Base-by-base conservation (phyloP, 345 rosid species). In the Draba incana region DNA sequence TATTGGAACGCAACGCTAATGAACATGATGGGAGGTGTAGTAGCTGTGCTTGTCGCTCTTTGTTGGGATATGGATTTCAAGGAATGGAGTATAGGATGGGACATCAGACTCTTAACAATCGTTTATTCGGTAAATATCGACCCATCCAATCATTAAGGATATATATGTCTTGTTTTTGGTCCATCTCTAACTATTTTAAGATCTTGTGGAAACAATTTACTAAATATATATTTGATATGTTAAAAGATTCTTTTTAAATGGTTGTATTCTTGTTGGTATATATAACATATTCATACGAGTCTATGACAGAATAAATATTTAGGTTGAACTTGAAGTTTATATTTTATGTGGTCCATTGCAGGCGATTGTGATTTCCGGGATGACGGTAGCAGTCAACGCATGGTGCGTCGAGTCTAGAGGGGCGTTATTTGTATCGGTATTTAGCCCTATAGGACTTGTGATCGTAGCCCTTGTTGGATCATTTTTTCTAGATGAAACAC, bases 391-490 rank as follows among this genome's bases (percentile, higher is more conserved):
- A 5, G 57, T 82, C 0, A 69, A 79, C 4, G 35, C 83, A 5
- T 82, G 85, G 86, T 77, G 84, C 51, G 59, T 84, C 0, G 69
- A 47, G 12, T 33, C 60, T 25, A 78, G 75, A 72, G 91, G 91
- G 1, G 81, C 91, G 6, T 56, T 86, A 2, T 84, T 68, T 48
- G 82, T 71, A 13, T 69, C 88, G 0, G 61, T 61, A 20, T 86
- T 84, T 54, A 79, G 64, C 15, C 91, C 91, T 58, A 37, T 81
- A 6, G n/a, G 58, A 23, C 79, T 84, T 25, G 77, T 86, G 14
- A 44, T 82, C 14, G 81, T 84, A 1, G 83, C 86, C 3, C 24
- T 86, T 54, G 63, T 72, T 24, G 85, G 80, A 5, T 71, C 83
- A 8, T 53, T 86, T 44, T 2, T 84, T 10, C 60, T 86, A 7